These are phyloP conservation scores for Oryza australiensis DNA, from an alignment of 176 grass and related monocot species.

Conservation along the genomic window DNA sequence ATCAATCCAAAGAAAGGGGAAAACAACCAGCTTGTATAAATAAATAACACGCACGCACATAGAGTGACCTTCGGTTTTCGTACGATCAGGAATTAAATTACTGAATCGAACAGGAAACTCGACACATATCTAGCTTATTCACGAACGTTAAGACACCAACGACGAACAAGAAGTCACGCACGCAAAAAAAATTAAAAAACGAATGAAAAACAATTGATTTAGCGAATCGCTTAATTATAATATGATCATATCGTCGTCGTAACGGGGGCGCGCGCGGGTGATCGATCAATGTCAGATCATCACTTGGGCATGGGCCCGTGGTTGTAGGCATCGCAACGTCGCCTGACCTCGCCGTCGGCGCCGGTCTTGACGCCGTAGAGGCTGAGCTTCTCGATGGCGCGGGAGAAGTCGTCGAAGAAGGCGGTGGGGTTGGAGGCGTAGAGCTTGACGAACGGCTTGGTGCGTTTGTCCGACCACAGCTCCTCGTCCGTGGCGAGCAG, in stretches of 20 bases:
- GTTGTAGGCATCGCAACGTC: slow-evolving; percentile 79
- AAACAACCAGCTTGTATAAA: not conserved
- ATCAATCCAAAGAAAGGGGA: not conserved
- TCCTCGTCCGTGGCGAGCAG: slow-evolving; percentile 69
- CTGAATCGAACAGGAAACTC: slow-evolving; percentile 24
- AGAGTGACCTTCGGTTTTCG: not conserved
- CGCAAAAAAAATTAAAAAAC: too few species aligned
- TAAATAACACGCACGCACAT: not conserved
- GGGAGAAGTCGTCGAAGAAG: slow-evolving; percentile 73
- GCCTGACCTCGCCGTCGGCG: slow-evolving; percentile 63
- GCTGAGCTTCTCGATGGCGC: slow-evolving; percentile 87
- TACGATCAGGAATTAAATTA: slow-evolving; percentile 7
- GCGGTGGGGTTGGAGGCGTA: slow-evolving; percentile 63
- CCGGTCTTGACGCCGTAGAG: slow-evolving; percentile 61
- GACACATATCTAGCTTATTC: not conserved
- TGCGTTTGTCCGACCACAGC: slow-evolving; percentile 55
- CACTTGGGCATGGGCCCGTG: slow-evolving; percentile 39
- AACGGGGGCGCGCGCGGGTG: not conserved
- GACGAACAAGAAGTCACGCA: not conserved
- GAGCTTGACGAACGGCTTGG: slow-evolving; percentile 63
- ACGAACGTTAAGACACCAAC: not conserved
- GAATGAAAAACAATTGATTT: not conserved
- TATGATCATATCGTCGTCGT: not conserved
- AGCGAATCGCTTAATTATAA: not conserved
- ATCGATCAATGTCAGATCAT: not conserved